Base-by-base conservation (phyloP, 2,329 filamentous ascomycete genomes). In the Beauveria varroae region DNA sequence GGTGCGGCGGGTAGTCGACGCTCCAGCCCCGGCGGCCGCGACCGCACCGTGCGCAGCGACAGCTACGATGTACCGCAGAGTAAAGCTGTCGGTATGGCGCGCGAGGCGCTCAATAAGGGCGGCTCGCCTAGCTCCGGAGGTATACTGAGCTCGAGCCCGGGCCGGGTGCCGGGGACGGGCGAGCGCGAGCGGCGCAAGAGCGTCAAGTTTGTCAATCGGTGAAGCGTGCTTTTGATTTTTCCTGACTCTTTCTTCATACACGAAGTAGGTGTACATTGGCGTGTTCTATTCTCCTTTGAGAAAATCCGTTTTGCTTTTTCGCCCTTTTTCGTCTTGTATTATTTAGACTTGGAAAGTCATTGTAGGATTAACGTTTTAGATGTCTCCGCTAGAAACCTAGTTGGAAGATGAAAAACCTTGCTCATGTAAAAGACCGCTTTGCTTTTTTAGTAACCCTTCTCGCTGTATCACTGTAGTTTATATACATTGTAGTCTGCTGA, bases 181-280 rank as follows among this genome's bases (percentile, higher is more conserved):
- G 79, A 81, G 52, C 71, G 82, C 62, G 84, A 86, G 69, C 75
- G 83, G 64, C 77, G 83, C 69, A 86, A 86, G 78, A 86, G 83
- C 64, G 85, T 87, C 66, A 87, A 87, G 74, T 85, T 87, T 71
- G 80, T 78, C 2, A 76, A 75, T 40, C 60, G 66, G 22, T 67
- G 24, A 50, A 30, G n/a, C 16, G 30, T 20, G 26, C 24, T 16
- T 2, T 7, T 14, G 30, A 3, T 8, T 22, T 9, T 7, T 28
- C 18, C 24, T 7, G 37, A 20, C 20, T 12, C 20, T n/a, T 34
- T 20, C 8, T 16, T 14, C 3, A 43, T n/a, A 46, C 26, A 46
- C 6, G 41, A 46, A 46, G 41, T 41, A 34, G 40, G 53, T 34
- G 16, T 57, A 37, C 44, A 37, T 24, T 24, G 55, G 44, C 43